Evolutionary conservation across 805 yeast genomes (phyloP).

Genomic region (Debaryomyces maramus): DNA sequence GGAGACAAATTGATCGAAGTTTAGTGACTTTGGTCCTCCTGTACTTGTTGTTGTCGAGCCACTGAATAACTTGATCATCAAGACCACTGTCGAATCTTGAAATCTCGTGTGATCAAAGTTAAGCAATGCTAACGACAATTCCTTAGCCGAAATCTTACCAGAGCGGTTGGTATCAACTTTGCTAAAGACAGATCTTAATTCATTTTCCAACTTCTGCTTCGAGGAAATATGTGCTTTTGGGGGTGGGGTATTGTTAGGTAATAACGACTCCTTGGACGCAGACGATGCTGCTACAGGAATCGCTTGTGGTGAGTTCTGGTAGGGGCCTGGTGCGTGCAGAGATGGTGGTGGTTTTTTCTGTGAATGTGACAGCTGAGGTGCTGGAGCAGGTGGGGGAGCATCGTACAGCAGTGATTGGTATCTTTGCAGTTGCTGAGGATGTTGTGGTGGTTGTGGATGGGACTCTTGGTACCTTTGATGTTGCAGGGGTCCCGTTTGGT

Average conservation of each 20-base stretch:
- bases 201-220: constrained; percentile 46
- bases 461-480: constrained; percentile 8
- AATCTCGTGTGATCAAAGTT: constrained; percentile 67
- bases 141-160: constrained; percentile 56
- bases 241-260: constrained; percentile 13
- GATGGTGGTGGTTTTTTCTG: constrained; percentile 1
- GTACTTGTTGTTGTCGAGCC: constrained; percentile 20
- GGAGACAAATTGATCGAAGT: constrained; percentile 63
- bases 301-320: constrained; percentile 21
- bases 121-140: constrained; percentile 56
- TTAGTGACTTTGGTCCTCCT: constrained; percentile 22
- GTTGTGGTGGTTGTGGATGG: constrained; percentile 10
- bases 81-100: constrained; percentile 55
- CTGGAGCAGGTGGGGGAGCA: constrained; percentile 7
- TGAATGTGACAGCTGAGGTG: constrained; percentile 9
- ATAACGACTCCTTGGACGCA: constrained; percentile 20
- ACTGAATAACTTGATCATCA: constrained; percentile 66
- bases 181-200: constrained; percentile 51
- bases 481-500: constrained; percentile 11
- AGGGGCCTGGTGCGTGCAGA: constrained; percentile 7
- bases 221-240: constrained; percentile 20
- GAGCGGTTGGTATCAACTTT: constrained; percentile 54
- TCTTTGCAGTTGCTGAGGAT: constrained; percentile 8
- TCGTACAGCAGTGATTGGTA: constrained; percentile 9
- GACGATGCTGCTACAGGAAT: constrained; percentile 11